Percentiles rank a stretch among this genome's conserved stretches.
Conservation (phyloP, 2,329 filamentous ascomycete species). For the Stagonosporopsis tanaceti region DNA sequence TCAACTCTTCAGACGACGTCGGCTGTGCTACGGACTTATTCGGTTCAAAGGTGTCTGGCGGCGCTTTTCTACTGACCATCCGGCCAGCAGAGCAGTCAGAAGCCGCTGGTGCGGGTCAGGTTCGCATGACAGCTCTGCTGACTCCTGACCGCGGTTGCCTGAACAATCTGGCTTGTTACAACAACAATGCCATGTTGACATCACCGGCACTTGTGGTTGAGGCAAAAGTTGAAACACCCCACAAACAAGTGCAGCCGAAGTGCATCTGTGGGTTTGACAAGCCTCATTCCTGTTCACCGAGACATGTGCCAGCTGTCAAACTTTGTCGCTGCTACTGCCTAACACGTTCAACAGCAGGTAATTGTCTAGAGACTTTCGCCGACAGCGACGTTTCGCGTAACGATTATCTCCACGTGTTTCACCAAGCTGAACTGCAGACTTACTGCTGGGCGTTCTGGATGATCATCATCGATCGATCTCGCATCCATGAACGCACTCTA, state of each 20-base stretch:
- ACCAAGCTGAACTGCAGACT: slow-evolving; percentile 15
- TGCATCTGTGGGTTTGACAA: not conserved
- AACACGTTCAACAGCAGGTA: not conserved
- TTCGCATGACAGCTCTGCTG: slow-evolving; percentile 7
- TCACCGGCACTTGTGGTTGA: slow-evolving; percentile 10
- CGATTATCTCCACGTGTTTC: slow-evolving; percentile 25
- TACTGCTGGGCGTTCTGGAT: slow-evolving; percentile 8
- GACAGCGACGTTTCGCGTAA: slow-evolving; percentile 9
- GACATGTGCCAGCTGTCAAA: slow-evolving; percentile 11
- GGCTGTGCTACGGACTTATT: slow-evolving; percentile 15
- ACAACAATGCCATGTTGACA: slow-evolving; percentile 14
- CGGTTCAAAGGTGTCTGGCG: not conserved
- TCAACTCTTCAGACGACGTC: not conserved
- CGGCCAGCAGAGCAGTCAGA: not conserved
- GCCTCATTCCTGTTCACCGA: slow-evolving; percentile 1
- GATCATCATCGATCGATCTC: slow-evolving; percentile 16
- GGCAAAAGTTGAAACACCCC: slow-evolving; percentile 7
- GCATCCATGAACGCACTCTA: not conserved
- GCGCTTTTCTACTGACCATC: slow-evolving; percentile 6
- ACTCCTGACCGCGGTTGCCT: not conserved
- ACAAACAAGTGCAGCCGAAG: not conserved
- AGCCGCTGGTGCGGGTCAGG: not conserved
- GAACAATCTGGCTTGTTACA: not conserved
- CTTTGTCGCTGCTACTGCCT: slow-evolving; percentile 8
- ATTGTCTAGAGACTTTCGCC: not conserved